Base-by-base conservation (phyloP, 768 basidiomycete species). In the Peribolospora baueri region DNA sequence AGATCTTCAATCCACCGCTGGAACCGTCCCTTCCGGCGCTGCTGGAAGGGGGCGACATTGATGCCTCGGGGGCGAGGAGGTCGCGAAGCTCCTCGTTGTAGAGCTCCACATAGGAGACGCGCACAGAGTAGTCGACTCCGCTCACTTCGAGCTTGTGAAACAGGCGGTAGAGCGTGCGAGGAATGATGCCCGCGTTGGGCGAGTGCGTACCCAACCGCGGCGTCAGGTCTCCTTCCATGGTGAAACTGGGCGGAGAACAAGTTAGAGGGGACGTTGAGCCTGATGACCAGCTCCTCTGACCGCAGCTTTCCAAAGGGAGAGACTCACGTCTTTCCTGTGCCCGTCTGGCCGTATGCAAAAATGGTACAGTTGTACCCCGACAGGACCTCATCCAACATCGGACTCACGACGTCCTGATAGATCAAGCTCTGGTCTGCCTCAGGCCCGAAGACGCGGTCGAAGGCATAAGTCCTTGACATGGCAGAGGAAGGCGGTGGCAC, bases 71-170 rank as follows among this genome's bases (percentile, higher is more conserved):
- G 70, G 71, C 2, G 56, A 50, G 53, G 38, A 98, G 76, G 66
- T 98, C 93, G 36, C 93, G 82, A 5, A 98, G 76, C 65, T 97
- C 93, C 70, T 98, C 93, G 65, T 98, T 98, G 68, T 97, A 98
- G 25, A 98, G 73, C 65, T 98, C 93, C 53, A 98, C 73, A 66
- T 80, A 97, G 0, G 88, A 91, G 54, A 91, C 76, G 64, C 84
- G 87, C 65, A 98, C 88, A 62, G 84, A 82, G 65, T 79, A 97
- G 63, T 98, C 93, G 13, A 76, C 65, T 25, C 73, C 74, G 0
- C 76, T 75, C 7, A 76, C 73, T 62, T 91, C 87, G 7, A 98
- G 78, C 54, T 83, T 76, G 56, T 84, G 77, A 65, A 97, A 98
- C 2, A 97, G 76, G 36, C 82, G 80, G 66, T 91, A 86, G 4